Base-by-base conservation (phyloP, 2,329 filamentous ascomycete genomes). In the Colletotrichum cereale region DNA sequence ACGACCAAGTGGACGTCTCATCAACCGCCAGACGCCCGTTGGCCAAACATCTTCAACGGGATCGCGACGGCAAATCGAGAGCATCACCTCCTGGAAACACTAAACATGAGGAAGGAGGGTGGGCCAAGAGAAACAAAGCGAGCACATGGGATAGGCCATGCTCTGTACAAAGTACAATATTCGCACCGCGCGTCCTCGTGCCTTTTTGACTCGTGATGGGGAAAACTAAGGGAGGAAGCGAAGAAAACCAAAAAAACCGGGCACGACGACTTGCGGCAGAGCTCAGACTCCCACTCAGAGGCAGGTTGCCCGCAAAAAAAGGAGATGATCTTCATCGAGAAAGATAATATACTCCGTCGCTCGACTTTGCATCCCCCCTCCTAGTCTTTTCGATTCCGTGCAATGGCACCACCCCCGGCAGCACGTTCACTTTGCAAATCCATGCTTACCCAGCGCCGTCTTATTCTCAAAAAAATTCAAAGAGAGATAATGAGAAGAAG, bases 11-110 rank as follows among this genome's bases (percentile, higher is more conserved):
- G 57, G 48, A 48, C 65, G 73, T 73, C 73, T 74, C 73, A 74
- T 67, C 64, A 74, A 74, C 73, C 73, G 73, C 73, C 72, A 74
- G 61, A 65, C 73, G 72, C 71, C 66, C 31, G 16, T 26, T 26
- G 40, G 42, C 62, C 57, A 60, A 71, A 50, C 68, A 62, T 58
- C 64, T 67, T 58, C 50, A 71, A 67, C 68, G 64, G 64, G 64
- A 62, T 58, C 57, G 62, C 29, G 38, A 38, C 58, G 62, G 64
- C 56, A 62, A 62, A 67, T 62, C 63, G 44, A 34, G 21, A 29
- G 29, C 31, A 18, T 38, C 44, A 6, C 21, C 14, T 12, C 42
- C n/a, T 7, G 7, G n/a, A 24, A n/a, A 62, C 34, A n/a, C 21
- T 50, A 31, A 48, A 62, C 42, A 50, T 18, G 42, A 18, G 11